Evolutionary conservation across 495 filamentous ascomycete species (phyloP).

Genomic region (Daldinia childiae): DNA sequence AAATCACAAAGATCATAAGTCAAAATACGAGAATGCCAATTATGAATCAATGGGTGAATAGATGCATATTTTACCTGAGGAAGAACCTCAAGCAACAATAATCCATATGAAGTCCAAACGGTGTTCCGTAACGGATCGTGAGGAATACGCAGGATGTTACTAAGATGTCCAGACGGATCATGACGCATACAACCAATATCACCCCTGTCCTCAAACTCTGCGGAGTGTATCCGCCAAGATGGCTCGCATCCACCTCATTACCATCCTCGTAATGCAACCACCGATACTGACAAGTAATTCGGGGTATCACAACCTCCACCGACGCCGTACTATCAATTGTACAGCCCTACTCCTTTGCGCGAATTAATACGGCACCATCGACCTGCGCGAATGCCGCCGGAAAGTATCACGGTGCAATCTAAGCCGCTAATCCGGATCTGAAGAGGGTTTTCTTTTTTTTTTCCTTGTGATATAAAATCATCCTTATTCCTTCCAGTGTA

Average conservation of each 20-base stretch:
- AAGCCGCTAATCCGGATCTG: constrained; percentile 36
- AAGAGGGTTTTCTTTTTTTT: constrained; percentile 35
- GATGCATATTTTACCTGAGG: constrained; percentile 17
- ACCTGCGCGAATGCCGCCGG: constrained; percentile 69
- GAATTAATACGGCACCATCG: constrained; percentile 64
- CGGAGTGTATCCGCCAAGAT: not conserved
- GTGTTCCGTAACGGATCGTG: not conserved
- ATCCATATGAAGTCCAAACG: constrained; percentile 2
- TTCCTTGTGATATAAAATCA: constrained; percentile 38
- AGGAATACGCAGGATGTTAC: not conserved
- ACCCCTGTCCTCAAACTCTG: not conserved
- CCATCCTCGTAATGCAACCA: constrained; percentile 6
- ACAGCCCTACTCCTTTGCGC: constrained; percentile 18
- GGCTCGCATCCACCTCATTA: constrained; percentile 9
- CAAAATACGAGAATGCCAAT: not conserved
- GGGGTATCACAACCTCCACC: constrained; percentile 34
- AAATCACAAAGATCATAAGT: not conserved
- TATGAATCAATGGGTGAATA: not conserved
- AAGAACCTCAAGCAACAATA: not conserved
- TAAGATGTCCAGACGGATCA: constrained; percentile 6
- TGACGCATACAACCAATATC: constrained; percentile 16
- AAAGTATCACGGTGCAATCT: constrained; percentile 49
- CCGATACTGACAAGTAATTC: constrained; percentile 15
- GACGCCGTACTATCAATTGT: constrained; percentile 14
- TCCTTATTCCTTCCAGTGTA: constrained; percentile 46